phyloP scores from a whole-genome alignment of 306 rosid genomes.

The Rosa persica region DNA sequence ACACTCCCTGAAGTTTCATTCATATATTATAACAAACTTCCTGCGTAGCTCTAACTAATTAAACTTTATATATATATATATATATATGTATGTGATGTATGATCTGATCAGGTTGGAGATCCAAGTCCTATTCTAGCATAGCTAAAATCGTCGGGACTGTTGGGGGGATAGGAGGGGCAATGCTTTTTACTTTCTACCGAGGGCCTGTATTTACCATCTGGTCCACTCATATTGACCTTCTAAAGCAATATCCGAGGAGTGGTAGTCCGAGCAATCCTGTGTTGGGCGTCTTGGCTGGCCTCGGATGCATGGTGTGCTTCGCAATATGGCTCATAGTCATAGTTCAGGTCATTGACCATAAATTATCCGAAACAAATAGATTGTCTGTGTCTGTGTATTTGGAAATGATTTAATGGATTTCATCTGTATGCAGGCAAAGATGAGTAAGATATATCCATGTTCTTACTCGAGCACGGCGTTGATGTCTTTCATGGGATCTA shows the following conservation, averaged over 20 bases:
- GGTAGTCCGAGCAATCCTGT: not conserved
- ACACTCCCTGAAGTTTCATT: not conserved
- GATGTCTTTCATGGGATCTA: not conserved
- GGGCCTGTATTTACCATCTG: not conserved
- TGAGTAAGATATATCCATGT: not conserved
- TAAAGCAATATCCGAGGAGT: not conserved
- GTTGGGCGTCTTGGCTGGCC: not conserved
- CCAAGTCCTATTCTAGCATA: not conserved
- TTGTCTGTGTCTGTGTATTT: not conserved
- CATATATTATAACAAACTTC: no score
- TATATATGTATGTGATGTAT: not conserved
- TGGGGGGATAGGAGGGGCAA: not conserved
- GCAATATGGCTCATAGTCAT: not conserved
- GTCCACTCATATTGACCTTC: slow-evolving; percentile 2
- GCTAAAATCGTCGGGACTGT: not conserved
- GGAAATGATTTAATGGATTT: not conserved
- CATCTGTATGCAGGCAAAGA: not conserved
- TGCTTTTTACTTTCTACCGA: not conserved
- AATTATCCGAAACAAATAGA: not conserved
- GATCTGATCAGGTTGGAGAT: not conserved
- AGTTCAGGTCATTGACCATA: not conserved
- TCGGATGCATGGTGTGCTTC: not conserved
- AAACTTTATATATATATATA: no score
- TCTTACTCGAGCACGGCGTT: not conserved
- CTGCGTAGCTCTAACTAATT: no score